phyloP scores from a whole-genome alignment of 2,329 filamentous ascomycete species.

The Tolypocladium tundrense region DNA sequence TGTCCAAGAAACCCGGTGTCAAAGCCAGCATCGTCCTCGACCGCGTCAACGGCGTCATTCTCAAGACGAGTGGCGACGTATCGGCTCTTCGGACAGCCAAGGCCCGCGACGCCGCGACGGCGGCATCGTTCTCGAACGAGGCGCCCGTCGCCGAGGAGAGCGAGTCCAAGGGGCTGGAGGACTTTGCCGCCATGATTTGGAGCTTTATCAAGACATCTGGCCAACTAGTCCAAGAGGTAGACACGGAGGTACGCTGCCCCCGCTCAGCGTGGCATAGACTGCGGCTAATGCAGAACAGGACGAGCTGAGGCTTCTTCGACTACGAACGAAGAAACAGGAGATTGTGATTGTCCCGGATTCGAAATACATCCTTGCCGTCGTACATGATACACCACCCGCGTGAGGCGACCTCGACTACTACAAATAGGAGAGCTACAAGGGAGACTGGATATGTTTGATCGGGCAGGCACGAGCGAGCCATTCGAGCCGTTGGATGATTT shows the following conservation, averaged over 20 bases:
- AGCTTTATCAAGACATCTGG: conserved; percentile 61
- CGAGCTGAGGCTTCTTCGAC: conserved; percentile 62
- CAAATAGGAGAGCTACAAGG: background rate
- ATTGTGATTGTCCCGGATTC: conserved; percentile 72
- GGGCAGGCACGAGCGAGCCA: background rate
- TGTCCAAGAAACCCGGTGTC: conserved; percentile 70
- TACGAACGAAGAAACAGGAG: conserved; percentile 79
- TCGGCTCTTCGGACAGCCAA: conserved; percentile 39
- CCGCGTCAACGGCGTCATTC: conserved; percentile 58
- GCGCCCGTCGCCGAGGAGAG: conserved; percentile 29
- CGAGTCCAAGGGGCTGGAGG: conserved; percentile 53
- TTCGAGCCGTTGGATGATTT: background rate
- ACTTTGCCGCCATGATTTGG: conserved; percentile 69
- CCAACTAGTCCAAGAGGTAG: conserved; percentile 60
- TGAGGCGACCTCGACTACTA: conserved; percentile 20
- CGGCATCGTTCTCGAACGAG: conserved; percentile 36
- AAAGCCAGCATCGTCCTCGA: conserved; percentile 70
- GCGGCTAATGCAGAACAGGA: conserved; percentile 39
- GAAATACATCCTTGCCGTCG: conserved; percentile 68
- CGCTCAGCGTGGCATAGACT: too few relatives aligned
- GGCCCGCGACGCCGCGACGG: conserved; percentile 22
- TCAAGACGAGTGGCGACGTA: conserved; percentile 63
- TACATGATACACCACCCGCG: conserved; percentile 70
- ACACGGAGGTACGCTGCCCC: conserved; percentile 48
- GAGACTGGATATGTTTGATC: background rate